Base-by-base conservation (phyloP, 2,329 filamentous ascomycete genomes). In the Seiridium cupressi region DNA sequence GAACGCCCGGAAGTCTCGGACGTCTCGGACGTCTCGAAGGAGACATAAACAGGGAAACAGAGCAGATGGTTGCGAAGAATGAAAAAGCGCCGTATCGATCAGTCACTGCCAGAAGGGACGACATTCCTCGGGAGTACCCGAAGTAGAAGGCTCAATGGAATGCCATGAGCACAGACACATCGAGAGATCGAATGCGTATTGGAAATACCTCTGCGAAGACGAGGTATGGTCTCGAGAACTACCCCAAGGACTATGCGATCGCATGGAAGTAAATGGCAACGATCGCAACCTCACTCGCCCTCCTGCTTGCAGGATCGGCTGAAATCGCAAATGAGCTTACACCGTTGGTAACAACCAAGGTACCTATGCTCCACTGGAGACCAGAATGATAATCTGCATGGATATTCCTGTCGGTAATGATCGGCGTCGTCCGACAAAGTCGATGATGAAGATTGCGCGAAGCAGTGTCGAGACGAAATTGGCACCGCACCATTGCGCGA, bases 401-500 rank as follows among this genome's bases (percentile, higher is more conserved):
- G 38, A 58, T 3, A 76, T 74, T 0, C 73, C 73, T 0, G 71
- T 68, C 62, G 74, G 69, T 3, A 75, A 68, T 3, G 73, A 73
- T 1, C 73, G 68, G 10, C 64, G 59, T 32, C 68, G 66, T 4
- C 68, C 68, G 11, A 68, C 51, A 8, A 60, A 61, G 47, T 70
- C 68, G 8, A 67, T 64, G 35, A 66, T 44, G 59, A 68, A 69
- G 44, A 59, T 58, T 31, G 60, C 55, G 18, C 46, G 92, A 62
- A 92, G 61, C 40, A 92, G 72, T 0, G 89, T 91, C 42, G 89
- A 74, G 0, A 81, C 74, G 0, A 89, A 91, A 66, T 92, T 92
- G 18, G 42, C 53, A 6, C 53, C 32, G 64, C 65, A 18, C 72
- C 69, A 72, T 9, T 72, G 70, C 0, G 65, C 65, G 46, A 72